A percentile compares a stretch with the other conserved stretches of the same genome.
Evolutionary conservation across 2,329 filamentous ascomycete species (phyloP).

Genomic region (Cadophora malorum): DNA sequence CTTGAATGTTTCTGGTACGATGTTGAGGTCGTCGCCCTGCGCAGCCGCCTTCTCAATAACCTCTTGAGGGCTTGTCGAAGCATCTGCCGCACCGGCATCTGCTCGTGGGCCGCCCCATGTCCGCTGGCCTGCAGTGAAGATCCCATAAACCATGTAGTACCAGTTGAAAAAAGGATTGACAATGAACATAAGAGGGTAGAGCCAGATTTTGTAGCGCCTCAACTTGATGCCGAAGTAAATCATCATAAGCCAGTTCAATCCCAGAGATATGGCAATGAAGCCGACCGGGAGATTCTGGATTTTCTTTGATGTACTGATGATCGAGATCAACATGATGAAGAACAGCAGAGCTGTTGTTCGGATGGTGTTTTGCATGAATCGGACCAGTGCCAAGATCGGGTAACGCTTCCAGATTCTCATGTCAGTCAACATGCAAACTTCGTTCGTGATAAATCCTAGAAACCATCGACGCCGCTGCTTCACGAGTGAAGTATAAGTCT

Average conservation of each 20-base stretch:
- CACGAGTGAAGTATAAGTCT: constrained; percentile 82
- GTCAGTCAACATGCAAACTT: constrained; percentile 97
- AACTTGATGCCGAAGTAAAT: constrained; percentile 91
- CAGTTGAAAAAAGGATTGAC: constrained; percentile 98
- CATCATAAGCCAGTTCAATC: constrained; percentile 95
- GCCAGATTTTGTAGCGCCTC: constrained; percentile 88
- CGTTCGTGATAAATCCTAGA: constrained; percentile 95
- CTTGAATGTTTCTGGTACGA: constrained; percentile 85
- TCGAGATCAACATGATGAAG: constrained; percentile 88
- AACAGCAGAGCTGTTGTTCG: constrained; percentile 92
- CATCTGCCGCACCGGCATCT: constrained; percentile 82
- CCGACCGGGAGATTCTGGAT: constrained; percentile 83
- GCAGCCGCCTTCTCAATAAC: constrained; percentile 83
- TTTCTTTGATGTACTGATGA: constrained; percentile 83
- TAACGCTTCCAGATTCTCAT: constrained; percentile 90
- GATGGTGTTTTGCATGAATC: constrained; percentile 96
- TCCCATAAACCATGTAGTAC: constrained; percentile 77
- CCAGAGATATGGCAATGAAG: constrained; percentile 91
- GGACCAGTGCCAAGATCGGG: constrained; percentile 81
- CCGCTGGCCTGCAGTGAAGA: constrained; percentile 69
- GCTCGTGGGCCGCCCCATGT: constrained; percentile 96
- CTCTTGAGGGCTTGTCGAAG: constrained; percentile 76
- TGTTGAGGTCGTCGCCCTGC: constrained; percentile 85
- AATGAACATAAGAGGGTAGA: constrained; percentile 95
- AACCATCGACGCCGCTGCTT: constrained; percentile 98